A percentile compares a stretch with the other conserved stretches of the same genome.
Conservation (phyloP, 2,329 filamentous ascomycete genomes). For the Cladosporium colombiae region DNA sequence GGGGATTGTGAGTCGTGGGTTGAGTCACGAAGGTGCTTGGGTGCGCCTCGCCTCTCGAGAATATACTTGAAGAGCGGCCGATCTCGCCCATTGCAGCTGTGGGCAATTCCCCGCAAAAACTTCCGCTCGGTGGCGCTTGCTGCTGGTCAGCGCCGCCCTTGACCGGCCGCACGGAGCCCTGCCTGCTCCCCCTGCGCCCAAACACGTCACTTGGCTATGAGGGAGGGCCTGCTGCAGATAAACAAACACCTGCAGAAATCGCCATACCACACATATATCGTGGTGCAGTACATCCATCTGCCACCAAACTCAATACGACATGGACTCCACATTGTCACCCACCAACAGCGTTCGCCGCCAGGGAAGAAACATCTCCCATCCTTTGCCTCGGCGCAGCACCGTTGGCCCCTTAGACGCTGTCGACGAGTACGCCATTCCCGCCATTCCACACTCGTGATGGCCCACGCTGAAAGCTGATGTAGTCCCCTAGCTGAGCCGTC, state of each 20-base stretch:
- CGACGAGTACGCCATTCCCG: conserved; percentile 64
- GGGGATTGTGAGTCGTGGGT: conserved; percentile 1
- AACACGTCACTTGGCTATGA: background rate
- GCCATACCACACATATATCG: background rate
- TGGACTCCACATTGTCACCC: conserved; percentile 32
- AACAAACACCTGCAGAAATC: background rate
- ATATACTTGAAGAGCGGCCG: conserved; percentile 3
- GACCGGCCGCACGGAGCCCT: conserved; percentile 7
- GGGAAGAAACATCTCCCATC: conserved; percentile 35
- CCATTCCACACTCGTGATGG: background rate
- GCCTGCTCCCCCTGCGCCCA: background rate
- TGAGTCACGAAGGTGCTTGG: conserved; percentile 8
- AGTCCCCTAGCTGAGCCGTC: conserved; percentile 30
- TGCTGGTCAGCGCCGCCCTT: background rate
- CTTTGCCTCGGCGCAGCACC: conserved; percentile 66
- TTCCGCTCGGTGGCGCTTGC: background rate
- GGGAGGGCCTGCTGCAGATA: background rate
- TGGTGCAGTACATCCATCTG: background rate
- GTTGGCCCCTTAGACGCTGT: conserved; percentile 72
- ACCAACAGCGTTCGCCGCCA: conserved; percentile 34
- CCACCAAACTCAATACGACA: conserved; percentile 2
- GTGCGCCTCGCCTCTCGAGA: background rate
- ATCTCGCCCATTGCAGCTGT: conserved; percentile 6
- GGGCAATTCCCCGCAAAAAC: background rate
- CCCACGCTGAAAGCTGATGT: conserved; percentile 27